Conservation (phyloP, 441 rosid species). For the Hura crepitans region DNA sequence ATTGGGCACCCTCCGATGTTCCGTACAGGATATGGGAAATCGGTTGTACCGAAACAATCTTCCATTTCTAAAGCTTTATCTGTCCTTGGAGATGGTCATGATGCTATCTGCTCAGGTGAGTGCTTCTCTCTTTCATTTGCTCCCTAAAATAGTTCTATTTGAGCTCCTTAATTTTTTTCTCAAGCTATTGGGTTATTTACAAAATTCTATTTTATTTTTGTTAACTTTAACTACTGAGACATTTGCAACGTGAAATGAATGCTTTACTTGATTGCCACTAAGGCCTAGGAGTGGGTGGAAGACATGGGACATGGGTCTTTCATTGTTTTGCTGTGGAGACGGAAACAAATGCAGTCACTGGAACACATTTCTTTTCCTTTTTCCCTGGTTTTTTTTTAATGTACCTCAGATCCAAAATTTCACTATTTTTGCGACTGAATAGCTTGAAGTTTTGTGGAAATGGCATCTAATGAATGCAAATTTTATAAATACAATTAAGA, state of each 20-base stretch:
- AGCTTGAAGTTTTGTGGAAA: background rate
- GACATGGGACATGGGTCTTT: background rate
- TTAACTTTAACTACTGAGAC: background rate
- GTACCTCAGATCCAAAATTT: background rate
- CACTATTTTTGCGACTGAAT: background rate
- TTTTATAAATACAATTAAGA: background rate
- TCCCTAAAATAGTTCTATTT: background rate
- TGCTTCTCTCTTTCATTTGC: background rate
- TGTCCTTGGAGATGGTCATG: slow-evolving; percentile 39
- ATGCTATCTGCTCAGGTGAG: slow-evolving; percentile 31
- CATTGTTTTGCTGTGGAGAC: background rate
- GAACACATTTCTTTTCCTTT: background rate
- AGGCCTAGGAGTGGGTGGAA: background rate
- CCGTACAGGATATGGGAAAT: slow-evolving; percentile 61
- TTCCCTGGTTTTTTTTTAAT: background rate
- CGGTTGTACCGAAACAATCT: slow-evolving; percentile 53
- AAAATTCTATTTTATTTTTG: background rate
- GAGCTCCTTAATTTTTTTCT: no score
- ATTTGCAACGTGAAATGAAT: background rate
- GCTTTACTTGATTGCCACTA: background rate
- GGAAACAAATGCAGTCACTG: background rate
- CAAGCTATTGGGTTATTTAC: background rate
- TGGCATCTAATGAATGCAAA: background rate
- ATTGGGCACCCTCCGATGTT: slow-evolving; percentile 45
- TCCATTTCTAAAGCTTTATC: slow-evolving; percentile 58